Evolutionary conservation across 164 flowering plant genomes (phyloP), one percentile per base, ranked within the genome.

Genomic region (Aristolochia californica): DNA sequence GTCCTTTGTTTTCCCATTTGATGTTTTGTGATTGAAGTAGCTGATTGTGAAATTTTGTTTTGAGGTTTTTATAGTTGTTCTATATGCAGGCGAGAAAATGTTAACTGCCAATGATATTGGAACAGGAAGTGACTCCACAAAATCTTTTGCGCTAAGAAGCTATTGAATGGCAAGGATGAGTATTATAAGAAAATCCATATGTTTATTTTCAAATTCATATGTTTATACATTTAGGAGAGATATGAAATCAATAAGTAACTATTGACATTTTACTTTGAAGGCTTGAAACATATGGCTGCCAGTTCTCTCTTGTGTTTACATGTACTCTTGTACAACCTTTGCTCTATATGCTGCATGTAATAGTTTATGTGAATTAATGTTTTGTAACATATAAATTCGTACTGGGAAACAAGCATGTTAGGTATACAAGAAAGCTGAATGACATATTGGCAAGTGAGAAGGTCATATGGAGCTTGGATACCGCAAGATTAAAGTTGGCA

Each of bases 381-480:
- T 34, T 34, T 34, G 62, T 59, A 59, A 68, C 82, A 94, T 97
- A 57, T 94, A 94, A 75, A 77, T 94, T 34, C 85, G 87, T 26
- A 74, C 86, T 74, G 97, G 99, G 99, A 57, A 94, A 94, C 59
- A 83, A 90, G 74, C 88, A 90, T 66, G 70, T 94, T 50, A 80
- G 95, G 72, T 80, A 94, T 74, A 96, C 96, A 66, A 94, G 88
- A 83, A 90, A 71, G 70, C 77, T 84, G 58, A 76, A 76, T 45
- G 93, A 97, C 34, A 66, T 75, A 48, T 72, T 94, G 77, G 99
- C 99, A 34, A 94, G 78, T 78, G 97, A 94, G 74, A 94, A 88
- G 72, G 76, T 94, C 57, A 67, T 87, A 25, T 88, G 99, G 99
- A 94, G 99, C 70, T 74, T 94, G 82, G 93, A 84, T 65, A 94